Percentiles rank a stretch among this genome's conserved stretches.
phyloP scores from a whole-genome alignment of 345 rosid species.

The Lenwebbia sp. region DNA sequence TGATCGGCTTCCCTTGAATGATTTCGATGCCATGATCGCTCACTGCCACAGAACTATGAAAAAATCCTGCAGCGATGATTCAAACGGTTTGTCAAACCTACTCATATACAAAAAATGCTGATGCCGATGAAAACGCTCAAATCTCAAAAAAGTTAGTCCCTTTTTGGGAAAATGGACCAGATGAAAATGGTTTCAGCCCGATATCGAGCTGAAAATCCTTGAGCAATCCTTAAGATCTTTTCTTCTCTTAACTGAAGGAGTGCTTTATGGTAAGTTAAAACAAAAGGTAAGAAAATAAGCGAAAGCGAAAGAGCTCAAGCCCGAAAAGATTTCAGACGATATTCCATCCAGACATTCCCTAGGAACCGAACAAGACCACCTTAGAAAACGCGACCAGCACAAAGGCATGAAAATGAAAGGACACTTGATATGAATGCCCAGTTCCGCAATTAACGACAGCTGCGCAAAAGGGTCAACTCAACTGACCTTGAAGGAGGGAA shows the following conservation, averaged over 20 bases:
- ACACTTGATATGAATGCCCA: background rate
- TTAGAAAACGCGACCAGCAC: background rate
- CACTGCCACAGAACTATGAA: background rate
- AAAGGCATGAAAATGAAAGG: background rate
- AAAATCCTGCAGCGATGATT: background rate
- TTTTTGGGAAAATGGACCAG: background rate
- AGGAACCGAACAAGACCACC: background rate
- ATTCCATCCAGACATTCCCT: background rate
- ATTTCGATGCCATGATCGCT: conserved; percentile 48
- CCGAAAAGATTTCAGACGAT: background rate
- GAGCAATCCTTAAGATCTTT: background rate
- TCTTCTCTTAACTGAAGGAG: background rate
- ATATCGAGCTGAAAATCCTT: background rate
- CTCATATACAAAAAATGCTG: background rate
- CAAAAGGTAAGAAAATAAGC: background rate
- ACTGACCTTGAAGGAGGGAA: background rate
- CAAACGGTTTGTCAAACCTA: background rate
- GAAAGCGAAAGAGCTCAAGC: background rate
- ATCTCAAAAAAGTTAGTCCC: background rate
- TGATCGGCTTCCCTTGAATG: conserved; percentile 50
- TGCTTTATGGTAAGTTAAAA: background rate
- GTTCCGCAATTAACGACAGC: background rate
- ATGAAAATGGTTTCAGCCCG: background rate
- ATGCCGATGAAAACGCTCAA: background rate
- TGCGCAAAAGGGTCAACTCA: background rate